Percentiles rank a stretch among this genome's conserved stretches.
Evolutionary conservation across 805 yeast genomes (phyloP).

Genomic region (Ogataea trehaloabstinens): DNA sequence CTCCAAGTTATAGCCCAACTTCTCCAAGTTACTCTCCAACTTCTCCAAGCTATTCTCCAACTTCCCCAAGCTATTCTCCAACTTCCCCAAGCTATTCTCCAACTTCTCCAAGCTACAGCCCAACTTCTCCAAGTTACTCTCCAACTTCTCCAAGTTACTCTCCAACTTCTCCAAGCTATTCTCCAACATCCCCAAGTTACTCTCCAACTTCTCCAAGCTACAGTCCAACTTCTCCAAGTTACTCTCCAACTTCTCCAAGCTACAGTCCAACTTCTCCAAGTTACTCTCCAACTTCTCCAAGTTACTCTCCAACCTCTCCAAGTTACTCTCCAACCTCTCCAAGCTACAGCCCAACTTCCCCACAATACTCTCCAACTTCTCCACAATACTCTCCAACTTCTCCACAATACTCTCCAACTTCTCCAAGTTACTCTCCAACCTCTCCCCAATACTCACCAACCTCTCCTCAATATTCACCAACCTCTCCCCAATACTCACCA

Average conservation of each 20-base stretch:
- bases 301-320: conserved; percentile 79
- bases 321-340: conserved; percentile 75
- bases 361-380: conserved; percentile 74
- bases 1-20: conserved; percentile 63
- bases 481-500: conserved; percentile 76
- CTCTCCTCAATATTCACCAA: conserved; percentile 63
- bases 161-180: conserved; percentile 66
- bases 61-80: conserved; percentile 78
- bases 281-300: conserved; percentile 67
- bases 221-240: conserved; percentile 76
- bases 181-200: conserved; percentile 75
- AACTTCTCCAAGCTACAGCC: conserved; percentile 56
- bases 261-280: conserved; percentile 59
- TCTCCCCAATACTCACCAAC: conserved; percentile 68
- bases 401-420: conserved; percentile 72
- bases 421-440: conserved; percentile 74
- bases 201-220: conserved; percentile 60
- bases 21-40: conserved; percentile 71
- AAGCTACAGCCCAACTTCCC: conserved; percentile 73
- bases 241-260: conserved; percentile 71
- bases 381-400: conserved; percentile 78
- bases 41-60: conserved; percentile 67
- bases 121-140: conserved; percentile 57
- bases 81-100: conserved; percentile 77
- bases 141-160: conserved; percentile 51